phyloP scores from a whole-genome alignment of 257 asterid species.

The Plantago ovata region DNA sequence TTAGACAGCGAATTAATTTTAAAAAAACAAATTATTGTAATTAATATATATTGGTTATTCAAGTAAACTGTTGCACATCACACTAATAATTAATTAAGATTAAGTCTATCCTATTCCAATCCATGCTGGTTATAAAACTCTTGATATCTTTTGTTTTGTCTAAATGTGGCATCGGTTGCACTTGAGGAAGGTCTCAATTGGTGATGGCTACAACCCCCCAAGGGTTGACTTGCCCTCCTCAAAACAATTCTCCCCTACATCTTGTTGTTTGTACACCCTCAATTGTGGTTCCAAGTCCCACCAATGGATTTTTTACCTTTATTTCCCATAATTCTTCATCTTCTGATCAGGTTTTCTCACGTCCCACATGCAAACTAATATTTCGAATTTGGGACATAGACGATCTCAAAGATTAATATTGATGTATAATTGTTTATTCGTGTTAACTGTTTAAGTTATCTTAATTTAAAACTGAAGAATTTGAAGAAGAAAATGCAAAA shows the following conservation, averaged over 20 bases:
- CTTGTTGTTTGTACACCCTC: not conserved
- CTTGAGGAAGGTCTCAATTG: conserved; percentile 59
- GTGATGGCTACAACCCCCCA: conserved; percentile 36
- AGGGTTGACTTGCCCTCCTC: conserved; percentile 39
- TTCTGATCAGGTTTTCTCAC: too few relatives aligned
- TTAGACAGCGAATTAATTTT: conserved; percentile 9
- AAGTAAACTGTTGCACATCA: conserved; percentile 10
- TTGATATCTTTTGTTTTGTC: conserved; percentile 19
- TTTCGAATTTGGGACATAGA: too few relatives aligned
- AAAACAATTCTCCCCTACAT: not conserved
- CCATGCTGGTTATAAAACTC: conserved; percentile 2
- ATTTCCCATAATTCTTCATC: too few relatives aligned
- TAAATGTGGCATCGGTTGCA: conserved; percentile 38
- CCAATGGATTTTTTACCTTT: too few relatives aligned
- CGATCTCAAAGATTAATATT: too few relatives aligned
- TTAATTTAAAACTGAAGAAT: too few relatives aligned
- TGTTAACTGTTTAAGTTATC: too few relatives aligned
- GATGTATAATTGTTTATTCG: too few relatives aligned
- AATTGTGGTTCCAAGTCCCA: too few relatives aligned
- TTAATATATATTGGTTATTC: not conserved
- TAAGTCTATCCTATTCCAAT: conserved; percentile 12
- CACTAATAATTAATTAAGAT: not conserved
- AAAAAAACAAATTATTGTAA: conserved; percentile 8
- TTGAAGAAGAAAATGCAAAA: too few relatives aligned
- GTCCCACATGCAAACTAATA: too few relatives aligned